Evolutionary conservation across 352 stramenopile species (phyloP), one percentile per base, ranked within the genome.

Genomic region (Globisporangium emineosum): DNA sequence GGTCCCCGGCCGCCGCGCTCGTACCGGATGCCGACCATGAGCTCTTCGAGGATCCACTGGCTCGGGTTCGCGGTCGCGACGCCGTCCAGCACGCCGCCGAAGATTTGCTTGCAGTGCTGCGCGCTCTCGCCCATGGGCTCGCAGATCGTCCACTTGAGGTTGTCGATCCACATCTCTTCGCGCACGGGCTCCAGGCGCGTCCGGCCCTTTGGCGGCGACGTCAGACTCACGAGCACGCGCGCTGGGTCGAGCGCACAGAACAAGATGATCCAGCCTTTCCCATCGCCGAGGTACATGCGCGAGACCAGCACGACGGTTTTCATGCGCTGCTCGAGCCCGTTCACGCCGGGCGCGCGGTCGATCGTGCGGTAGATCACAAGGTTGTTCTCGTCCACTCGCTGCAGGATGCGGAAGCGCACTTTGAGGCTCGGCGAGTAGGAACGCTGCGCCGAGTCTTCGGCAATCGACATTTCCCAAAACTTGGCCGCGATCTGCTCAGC

Each of bases 141-240:
- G 35, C 47, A 68, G 25, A 68, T 23, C 27, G 49, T 52, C 62
- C 62, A 68, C 47, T 64, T 68, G 47, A 57, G 15, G n/a, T 65
- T 64, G 42, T 68, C 62, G 19, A 63, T 64, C 62, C 62, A 68
- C 35, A 64, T 56, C 37, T 68, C 62, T 47, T 68, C 47, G 35
- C 57, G 54, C 47, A 54, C 21, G 5, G 62, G 54, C 56, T 63
- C 62, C 12, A 53, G 62, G 1, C 32, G 29, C 54, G 42, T 43
- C 1, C 54, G 17, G 9, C 62, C 54, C n/a, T 47, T 57, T 2
- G 29, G 54, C 13, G 53, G 35, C 13, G 25, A 21, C 10, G 53
- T 57, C 21, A 40, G 17, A 23, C 43, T 17, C 19, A 29, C 51
- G 29, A 65, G 30, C 55, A 63, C 45, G 13, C 62, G 54, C 47